Base-by-base conservation (phyloP, 495 filamentous ascomycete genomes). In the Aspergillus indologenus region DNA sequence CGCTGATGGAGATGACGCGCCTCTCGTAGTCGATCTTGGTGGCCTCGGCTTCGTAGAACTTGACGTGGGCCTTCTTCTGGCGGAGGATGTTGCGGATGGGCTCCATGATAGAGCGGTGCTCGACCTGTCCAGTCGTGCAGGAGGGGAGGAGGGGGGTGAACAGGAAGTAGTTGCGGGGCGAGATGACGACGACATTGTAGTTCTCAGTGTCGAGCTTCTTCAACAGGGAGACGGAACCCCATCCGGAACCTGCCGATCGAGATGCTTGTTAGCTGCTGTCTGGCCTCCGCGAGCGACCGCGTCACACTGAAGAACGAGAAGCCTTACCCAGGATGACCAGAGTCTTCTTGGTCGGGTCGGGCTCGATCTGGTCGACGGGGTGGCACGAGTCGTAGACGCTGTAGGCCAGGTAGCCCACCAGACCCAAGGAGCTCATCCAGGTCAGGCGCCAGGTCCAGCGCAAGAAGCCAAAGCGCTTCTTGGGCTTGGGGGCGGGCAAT, bases 71-170 rank as follows among this genome's bases (percentile, higher is more conserved):
- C 73, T 90, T 89, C 83, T 97, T 97, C 74, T 92, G 89, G 62
- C 92, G 87, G 34, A 95, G 79, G 71, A 99, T 94, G 72, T 93
- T 94, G 60, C 94, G 88, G 61, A 99, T 85, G 24, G 94, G 94
- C 80, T 99, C 94, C 92, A 99, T 98, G 74, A 99, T 98, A 61
- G 91, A 96, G 68, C 95, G 90, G 80, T 97, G 95, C 79, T 99
- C 95, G 69, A 99, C 93, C 64, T 90, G 87, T 71, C 95, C 94
- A 53, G 91, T 96, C 22, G 94, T 97, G 76, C 95, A 98, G 70
- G 91, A 96, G 53, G 94, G 94, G 45, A 99, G 83, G 47, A 99
- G 85, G 45, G 94, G 94, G 18, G 95, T 99, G 83, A 98, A 99
- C 58, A 99, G 88, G 87, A 99, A 99, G 84, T 94, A 99, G 77